These are phyloP conservation scores for Cercophora scortea DNA, from an alignment of 495 filamentous ascomycete genomes.

Conservation along the genomic window DNA sequence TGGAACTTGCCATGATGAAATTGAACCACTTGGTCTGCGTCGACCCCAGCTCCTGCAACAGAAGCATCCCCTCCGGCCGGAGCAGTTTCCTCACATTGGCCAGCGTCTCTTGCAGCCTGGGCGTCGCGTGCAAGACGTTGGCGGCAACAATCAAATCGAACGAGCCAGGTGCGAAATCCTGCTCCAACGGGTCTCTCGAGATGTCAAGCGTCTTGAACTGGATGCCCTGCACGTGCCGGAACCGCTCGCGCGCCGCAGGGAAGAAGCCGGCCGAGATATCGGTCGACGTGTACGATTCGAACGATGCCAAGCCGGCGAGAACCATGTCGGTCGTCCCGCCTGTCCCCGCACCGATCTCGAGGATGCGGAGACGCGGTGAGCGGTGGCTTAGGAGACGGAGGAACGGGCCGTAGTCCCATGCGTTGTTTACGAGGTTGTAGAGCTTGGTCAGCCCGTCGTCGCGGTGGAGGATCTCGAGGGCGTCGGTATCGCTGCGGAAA, in stretches of 20 bases:
- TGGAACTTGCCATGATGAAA: conserved; percentile 7
- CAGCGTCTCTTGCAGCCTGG: conserved; percentile 26
- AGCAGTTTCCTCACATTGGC: conserved; percentile 33
- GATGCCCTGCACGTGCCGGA: conserved; percentile 31
- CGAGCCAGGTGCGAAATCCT: conserved; percentile 31
- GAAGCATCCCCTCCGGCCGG: conserved; percentile 43
- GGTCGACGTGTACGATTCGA: conserved; percentile 40
- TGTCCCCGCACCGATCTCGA: conserved; percentile 42
- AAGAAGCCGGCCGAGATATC: conserved; percentile 38
- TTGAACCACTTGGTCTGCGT: conserved; percentile 20
- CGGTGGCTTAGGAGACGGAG: conserved; percentile 10
- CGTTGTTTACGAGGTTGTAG: conserved; percentile 15
- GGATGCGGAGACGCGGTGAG: conserved; percentile 21
- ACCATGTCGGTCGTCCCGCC: conserved; percentile 31
- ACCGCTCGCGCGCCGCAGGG: conserved; percentile 7
- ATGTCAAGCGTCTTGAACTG: conserved; percentile 37
- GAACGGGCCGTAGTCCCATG: conserved; percentile 24
- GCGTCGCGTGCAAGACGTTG: conserved; percentile 40
- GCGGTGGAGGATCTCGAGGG: conserved; percentile 5
- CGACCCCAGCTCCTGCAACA: conserved; percentile 35
- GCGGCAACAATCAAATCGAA: conserved; percentile 44
- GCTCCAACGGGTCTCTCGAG: conserved; percentile 23
- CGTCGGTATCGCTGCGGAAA: conserved; percentile 13
- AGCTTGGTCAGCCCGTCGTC: not conserved
- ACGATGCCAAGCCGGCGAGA: conserved; percentile 6